Conservation (phyloP, 1,284 basidiomycete genomes). For the Pseudomicrostroma phylloplanum region DNA sequence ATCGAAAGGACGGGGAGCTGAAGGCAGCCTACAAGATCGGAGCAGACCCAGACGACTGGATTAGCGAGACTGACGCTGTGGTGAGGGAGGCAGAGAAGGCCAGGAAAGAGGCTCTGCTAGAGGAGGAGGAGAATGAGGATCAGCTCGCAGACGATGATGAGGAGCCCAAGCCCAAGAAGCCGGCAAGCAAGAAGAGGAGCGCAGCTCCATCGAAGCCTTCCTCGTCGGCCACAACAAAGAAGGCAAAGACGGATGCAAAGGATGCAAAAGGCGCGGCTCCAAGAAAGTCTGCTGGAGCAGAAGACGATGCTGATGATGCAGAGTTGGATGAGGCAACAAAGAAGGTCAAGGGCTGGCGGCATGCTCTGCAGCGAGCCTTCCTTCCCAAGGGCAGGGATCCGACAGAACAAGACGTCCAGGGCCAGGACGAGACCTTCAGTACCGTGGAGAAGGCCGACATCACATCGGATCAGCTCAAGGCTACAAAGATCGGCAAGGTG, state of each 20-base stretch:
- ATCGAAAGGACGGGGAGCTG: background rate
- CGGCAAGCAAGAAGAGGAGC: slow-evolving; percentile 4
- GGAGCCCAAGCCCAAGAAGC: background rate
- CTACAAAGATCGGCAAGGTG: slow-evolving; percentile 95
- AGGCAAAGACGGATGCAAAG: slow-evolving; percentile 2
- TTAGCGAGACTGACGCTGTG: background rate
- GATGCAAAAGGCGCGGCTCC: background rate
- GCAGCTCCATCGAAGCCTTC: background rate
- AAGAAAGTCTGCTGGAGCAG: background rate
- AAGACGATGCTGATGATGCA: background rate
- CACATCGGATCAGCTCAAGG: slow-evolving; percentile 71
- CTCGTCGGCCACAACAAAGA: background rate
- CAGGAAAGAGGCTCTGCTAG: background rate
- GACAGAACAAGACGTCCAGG: background rate
- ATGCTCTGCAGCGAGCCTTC: slow-evolving; percentile 4
- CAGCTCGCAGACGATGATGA: slow-evolving; percentile 6
- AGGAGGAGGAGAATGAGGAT: slow-evolving; percentile 7
- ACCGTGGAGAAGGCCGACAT: slow-evolving; percentile 78
- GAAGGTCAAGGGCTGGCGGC: background rate
- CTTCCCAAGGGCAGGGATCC: background rate
- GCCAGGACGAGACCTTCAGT: slow-evolving; percentile 65
- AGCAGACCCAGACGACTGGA: slow-evolving; percentile 2
- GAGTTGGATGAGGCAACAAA: background rate
- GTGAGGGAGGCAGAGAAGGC: background rate
- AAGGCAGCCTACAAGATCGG: slow-evolving; percentile 1